Percentiles rank a stretch among this genome's conserved stretches.
Evolutionary conservation across 768 basidiomycete genomes (phyloP).

Genomic region (Pleurotus tuber-regium): DNA sequence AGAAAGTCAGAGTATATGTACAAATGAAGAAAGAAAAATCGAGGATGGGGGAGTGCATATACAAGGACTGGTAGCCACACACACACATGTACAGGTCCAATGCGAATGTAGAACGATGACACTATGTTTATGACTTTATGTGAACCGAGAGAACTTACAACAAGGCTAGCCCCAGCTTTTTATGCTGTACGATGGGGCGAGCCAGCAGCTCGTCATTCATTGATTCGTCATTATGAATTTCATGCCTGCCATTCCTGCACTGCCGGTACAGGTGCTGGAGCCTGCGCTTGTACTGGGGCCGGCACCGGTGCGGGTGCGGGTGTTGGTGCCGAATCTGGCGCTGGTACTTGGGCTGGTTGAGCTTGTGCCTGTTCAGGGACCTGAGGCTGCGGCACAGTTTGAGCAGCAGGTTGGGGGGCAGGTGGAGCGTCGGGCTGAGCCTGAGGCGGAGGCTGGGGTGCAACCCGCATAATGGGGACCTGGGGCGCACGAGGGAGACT

Average conservation of each 20-base stretch:
- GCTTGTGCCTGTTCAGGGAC: neutral
- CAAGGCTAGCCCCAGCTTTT: too few species aligned
- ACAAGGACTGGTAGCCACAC: too few species aligned
- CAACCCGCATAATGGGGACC: neutral
- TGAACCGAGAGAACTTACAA: too few species aligned
- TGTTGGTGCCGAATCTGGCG: neutral
- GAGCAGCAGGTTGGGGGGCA: neutral
- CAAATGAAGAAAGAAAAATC: neutral
- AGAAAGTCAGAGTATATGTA: neutral
- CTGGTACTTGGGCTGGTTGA: neutral
- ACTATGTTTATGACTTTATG: too few species aligned
- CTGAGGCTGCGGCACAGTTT: neutral
- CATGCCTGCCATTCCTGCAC: neutral
- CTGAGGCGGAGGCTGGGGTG: neutral
- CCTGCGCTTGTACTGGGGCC: neutral
- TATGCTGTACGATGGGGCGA: too few species aligned
- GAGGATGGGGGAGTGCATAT: too few species aligned
- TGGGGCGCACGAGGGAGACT: slow-evolving; percentile 1
- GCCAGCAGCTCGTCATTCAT: too few species aligned
- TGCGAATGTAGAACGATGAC: too few species aligned
- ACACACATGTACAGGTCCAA: too few species aligned
- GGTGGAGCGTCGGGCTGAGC: neutral
- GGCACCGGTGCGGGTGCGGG: neutral
- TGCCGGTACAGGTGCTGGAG: neutral
- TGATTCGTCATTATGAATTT: neutral